Evolutionary conservation across 352 stramenopile genomes (phyloP).

Genomic region (Vaucheria bursata): DNA sequence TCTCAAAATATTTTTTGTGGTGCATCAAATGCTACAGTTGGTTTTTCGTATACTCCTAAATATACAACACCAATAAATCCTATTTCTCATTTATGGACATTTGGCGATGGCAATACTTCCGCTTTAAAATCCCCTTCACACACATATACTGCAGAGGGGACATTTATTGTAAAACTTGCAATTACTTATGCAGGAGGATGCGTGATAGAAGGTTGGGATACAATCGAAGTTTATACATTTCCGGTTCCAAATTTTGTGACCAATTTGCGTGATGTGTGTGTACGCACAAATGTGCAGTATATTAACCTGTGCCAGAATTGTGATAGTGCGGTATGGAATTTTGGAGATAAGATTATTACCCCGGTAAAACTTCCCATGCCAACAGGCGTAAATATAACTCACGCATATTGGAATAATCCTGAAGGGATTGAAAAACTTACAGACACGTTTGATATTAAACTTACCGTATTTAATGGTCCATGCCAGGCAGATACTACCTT

Average conservation of each 20-base stretch:
- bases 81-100: conserved; percentile 9
- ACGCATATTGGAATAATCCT: conserved; percentile 8
- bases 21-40: conserved; percentile 7
- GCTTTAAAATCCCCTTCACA: conserved; percentile 7
- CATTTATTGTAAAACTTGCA: conserved; percentile 9
- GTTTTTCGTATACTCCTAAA: conserved; percentile 8
- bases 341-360: conserved; percentile 8
- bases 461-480: conserved; percentile 8
- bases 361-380: conserved; percentile 4
- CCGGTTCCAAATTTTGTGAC: conserved; percentile 6
- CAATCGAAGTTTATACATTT: conserved; percentile 9
- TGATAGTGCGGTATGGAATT: conserved; percentile 7
- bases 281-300: conserved; percentile 7
- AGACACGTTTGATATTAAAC: conserved; percentile 8
- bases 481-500: conserved; percentile 5
- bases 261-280: conserved; percentile 6
- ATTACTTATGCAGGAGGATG: conserved; percentile 7
- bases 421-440: conserved; percentile 8
- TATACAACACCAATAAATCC: conserved; percentile 8
- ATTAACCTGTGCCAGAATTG: conserved; percentile 7
- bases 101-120: conserved; percentile 5
- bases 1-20: conserved; percentile 9
- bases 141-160: conserved; percentile 5
- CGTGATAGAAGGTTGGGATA: conserved; percentile 6
- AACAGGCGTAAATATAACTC: conserved; percentile 8